Conservation (phyloP, 192 early-diverging fungal species). For the Linnemannia hyalina region DNA sequence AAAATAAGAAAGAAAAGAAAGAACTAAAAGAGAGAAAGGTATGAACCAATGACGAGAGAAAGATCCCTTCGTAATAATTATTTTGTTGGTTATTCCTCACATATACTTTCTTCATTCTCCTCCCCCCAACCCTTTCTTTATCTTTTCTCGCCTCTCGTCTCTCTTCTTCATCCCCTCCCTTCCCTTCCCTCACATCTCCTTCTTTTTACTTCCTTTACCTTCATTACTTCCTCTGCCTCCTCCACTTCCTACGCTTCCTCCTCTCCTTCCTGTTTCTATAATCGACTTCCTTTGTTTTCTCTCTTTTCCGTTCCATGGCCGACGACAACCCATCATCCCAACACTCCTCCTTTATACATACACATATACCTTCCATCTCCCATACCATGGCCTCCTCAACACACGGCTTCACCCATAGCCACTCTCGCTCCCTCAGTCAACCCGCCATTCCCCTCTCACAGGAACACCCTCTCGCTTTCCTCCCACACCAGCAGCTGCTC, state of each 20-base stretch:
- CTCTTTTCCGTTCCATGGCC: not conserved
- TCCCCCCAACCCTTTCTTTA: not conserved
- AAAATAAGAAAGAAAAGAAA: not conserved
- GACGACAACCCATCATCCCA: not conserved
- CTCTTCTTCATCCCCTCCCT: not conserved
- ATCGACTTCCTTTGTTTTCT: not conserved
- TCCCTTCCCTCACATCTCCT: not conserved
- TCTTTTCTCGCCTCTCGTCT: not conserved
- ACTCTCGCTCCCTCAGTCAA: constrained; percentile 16
- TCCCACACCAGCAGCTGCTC: constrained; percentile 8
- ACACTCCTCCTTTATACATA: not conserved
- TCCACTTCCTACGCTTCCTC: not conserved
- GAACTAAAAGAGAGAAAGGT: too few species aligned
- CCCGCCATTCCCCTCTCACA: constrained; percentile 9
- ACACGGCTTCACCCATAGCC: not conserved
- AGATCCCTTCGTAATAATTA: too few species aligned
- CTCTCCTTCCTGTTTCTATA: not conserved
- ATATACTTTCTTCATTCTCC: not conserved
- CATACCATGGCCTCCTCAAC: not conserved
- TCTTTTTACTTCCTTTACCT: not conserved
- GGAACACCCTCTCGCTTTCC: constrained; percentile 15
- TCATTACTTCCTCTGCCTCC: not conserved
- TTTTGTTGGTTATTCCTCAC: not conserved
- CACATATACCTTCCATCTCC: not conserved
- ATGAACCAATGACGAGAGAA: too few species aligned